phyloP scores from a whole-genome alignment of 1,284 basidiomycete species.

The Sporisorium sorghi region DNA sequence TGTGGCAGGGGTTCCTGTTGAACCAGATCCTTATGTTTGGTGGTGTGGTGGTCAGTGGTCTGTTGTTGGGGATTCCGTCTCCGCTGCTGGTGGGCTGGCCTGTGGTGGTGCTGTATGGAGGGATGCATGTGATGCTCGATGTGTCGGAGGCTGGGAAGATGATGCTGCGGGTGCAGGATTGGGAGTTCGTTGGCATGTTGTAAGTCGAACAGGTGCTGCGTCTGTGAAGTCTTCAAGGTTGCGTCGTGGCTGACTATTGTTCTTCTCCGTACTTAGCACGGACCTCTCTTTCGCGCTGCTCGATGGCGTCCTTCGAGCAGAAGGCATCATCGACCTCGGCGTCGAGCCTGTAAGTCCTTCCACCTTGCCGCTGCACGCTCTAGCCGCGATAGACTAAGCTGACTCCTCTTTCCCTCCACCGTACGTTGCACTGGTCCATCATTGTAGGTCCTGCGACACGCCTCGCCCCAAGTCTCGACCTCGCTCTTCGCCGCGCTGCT shows the following conservation, averaged over 20 bases:
- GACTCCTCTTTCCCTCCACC: no score
- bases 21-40: slow-evolving; percentile 61
- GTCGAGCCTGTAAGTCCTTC: slow-evolving; percentile 31
- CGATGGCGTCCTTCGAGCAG: slow-evolving; percentile 56
- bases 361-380: neutral
- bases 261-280: slow-evolving; percentile 10
- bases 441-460: slow-evolving; percentile 38
- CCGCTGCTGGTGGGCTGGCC: slow-evolving; percentile 48
- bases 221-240: neutral
- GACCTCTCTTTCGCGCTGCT: slow-evolving; percentile 49
- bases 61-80: slow-evolving; percentile 48
- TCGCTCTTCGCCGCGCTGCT: slow-evolving; percentile 53
- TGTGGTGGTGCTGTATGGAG: slow-evolving; percentile 54
- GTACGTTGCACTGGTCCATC: no score
- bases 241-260: neutral
- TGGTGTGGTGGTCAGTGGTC: slow-evolving; percentile 29
- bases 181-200: slow-evolving; percentile 19
- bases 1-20: slow-evolving; percentile 56
- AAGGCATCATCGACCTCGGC: slow-evolving; percentile 57
- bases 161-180: slow-evolving; percentile 32
- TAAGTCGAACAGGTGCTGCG: slow-evolving; percentile 5
- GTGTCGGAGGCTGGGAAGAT: slow-evolving; percentile 22
- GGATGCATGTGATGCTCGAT: slow-evolving; percentile 37
- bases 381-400: no score
- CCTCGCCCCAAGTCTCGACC: slow-evolving; percentile 29